Conservation (phyloP, 306 rosid genomes). For the Quercus variabilis region DNA sequence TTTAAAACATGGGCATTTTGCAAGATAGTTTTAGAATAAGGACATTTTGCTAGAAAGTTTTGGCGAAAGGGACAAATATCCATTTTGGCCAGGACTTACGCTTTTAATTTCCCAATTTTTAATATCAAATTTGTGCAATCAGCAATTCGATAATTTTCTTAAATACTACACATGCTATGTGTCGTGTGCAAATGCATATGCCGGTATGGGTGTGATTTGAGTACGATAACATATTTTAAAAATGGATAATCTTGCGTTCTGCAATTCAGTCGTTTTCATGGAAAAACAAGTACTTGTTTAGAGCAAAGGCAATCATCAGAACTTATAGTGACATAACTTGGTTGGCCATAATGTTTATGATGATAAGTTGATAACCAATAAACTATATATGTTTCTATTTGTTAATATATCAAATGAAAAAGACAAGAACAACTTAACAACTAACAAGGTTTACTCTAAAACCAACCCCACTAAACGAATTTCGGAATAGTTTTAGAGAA, state of each 20-base stretch:
- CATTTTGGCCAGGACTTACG: too few relatives aligned
- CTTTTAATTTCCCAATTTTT: background rate
- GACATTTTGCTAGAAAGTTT: too few relatives aligned
- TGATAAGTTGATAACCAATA: too few relatives aligned
- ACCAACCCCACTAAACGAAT: background rate
- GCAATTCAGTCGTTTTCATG: background rate
- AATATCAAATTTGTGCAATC: background rate
- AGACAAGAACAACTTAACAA: background rate
- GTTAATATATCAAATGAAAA: background rate
- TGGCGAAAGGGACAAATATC: accelerated
- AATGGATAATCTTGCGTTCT: background rate
- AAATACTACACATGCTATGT: background rate
- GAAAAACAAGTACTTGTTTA: background rate
- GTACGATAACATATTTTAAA: background rate
- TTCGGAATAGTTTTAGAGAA: too few relatives aligned
- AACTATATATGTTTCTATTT: background rate
- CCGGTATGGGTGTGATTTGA: conserved; percentile 2
- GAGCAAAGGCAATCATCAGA: background rate
- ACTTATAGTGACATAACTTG: background rate
- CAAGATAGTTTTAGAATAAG: too few relatives aligned
- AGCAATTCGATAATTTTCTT: background rate
- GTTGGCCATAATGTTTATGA: background rate
- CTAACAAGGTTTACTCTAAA: background rate
- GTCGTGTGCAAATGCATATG: conserved; percentile 3
- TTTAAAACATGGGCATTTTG: too few relatives aligned